Evolutionary conservation across 805 yeast species (phyloP), one percentile per base, ranked within the genome.

Genomic region (Zygoascus flipseniorum): DNA sequence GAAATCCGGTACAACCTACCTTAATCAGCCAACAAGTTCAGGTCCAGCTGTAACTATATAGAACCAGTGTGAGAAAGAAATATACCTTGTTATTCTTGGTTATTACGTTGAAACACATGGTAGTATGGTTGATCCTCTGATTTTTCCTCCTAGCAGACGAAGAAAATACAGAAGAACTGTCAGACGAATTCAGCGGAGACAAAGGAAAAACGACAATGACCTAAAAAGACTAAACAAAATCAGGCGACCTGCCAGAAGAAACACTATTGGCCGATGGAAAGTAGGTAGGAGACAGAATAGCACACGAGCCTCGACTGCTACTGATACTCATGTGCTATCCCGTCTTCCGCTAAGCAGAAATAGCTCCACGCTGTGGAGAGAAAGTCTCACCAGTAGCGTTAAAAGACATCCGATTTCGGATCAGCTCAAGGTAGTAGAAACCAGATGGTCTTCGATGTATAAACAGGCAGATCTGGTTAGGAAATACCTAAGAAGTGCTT

Each of bases 161-260:
- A 54, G 48, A 54, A 50, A 47, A 35, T 43, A 48, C 43, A 28
- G 48, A 55, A 52, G 54, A 53, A 55, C 57, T 56, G 58, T 55
- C 49, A 49, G 60, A 51, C 39, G 37, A 44, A 35, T 19, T 8
- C 31, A 18, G 44, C 45, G 32, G 47, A 23, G 45, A 16, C 37
- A 44, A n/a, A 8, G 35, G 19, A 16, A 19, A 31, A 28, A 41
- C 26, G 41, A 16, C 26, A 8, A 31, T 5, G 48, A 37, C 43
- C 2, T 43, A 20, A 23, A 13, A 16, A 16, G n/a, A 37, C 23
- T 56, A 44, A 37, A 42, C 13, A 42, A 19, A 8, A 18, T 11
- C 20, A 13, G 9, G 16, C 19, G 13, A 5, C 13, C 16, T 42
- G 13, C 26, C 6, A 18, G 16, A 18, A 5, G 13, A 4, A 11